These are phyloP conservation scores for Sporothrix inflata DNA, from an alignment of 2,329 filamentous ascomycete species.

Conservation along the genomic window DNA sequence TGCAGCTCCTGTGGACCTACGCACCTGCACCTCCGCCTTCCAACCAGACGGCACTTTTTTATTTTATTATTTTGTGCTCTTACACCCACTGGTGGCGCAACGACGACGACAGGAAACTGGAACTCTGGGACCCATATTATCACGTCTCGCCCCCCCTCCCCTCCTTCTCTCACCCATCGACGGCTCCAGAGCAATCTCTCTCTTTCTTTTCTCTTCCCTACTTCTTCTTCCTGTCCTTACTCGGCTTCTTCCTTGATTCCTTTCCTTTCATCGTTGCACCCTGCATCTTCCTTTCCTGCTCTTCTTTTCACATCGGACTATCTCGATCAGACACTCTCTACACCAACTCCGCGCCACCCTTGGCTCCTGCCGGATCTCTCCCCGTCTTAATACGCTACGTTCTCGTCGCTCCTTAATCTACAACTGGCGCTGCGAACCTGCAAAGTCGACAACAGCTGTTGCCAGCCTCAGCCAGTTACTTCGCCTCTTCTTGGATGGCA, in stretches of 20 bases:
- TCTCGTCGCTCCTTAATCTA: slow-evolving; percentile 1
- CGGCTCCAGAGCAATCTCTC: slow-evolving; percentile 20
- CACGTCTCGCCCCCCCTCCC: slow-evolving; percentile 22
- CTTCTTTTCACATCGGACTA: background rate
- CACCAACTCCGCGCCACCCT: background rate
- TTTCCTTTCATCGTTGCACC: background rate
- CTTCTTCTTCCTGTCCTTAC: background rate
- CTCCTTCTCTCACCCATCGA: background rate
- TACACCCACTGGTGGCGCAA: slow-evolving; percentile 24
- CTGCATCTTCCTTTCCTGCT: background rate
- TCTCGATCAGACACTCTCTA: background rate
- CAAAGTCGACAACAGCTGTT: background rate
- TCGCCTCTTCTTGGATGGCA: background rate
- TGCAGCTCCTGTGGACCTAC: background rate
- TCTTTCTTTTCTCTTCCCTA: background rate
- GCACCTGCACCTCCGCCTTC: background rate
- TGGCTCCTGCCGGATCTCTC: background rate
- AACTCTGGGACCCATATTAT: slow-evolving; percentile 24
- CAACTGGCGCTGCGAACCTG: background rate
- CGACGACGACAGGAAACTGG: background rate
- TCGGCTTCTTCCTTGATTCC: background rate
- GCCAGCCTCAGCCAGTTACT: background rate
- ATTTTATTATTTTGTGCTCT: background rate
- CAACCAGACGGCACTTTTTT: background rate
- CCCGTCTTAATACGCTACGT: background rate